phyloP scores from a whole-genome alignment of 306 rosid species.

The Cicer pinnatifidum region DNA sequence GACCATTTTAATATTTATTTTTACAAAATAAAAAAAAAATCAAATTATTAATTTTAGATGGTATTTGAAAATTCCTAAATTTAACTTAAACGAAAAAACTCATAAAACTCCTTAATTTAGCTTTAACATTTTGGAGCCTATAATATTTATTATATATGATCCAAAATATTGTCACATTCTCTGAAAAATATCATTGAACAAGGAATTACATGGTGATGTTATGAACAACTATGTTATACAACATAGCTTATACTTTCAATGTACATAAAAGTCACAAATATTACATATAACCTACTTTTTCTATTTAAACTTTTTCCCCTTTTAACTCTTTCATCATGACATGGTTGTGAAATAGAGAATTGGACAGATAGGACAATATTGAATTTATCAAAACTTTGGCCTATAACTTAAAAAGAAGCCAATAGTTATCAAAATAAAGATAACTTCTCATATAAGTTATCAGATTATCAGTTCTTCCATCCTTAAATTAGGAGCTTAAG shows the following conservation, averaged over 20 bases:
- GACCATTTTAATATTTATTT: too few species aligned
- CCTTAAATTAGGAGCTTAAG: conserved; percentile 46
- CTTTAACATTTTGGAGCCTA: not conserved
- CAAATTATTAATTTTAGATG: too few species aligned
- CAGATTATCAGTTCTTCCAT: conserved; percentile 26
- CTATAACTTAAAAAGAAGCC: conserved; percentile 44
- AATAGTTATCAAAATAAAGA: conserved; percentile 35
- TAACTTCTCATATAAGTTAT: conserved; percentile 12
- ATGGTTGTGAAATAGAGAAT: conserved; percentile 28
- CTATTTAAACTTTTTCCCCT: conserved; percentile 22
- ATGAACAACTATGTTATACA: conserved; percentile 34
- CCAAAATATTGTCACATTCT: conserved; percentile 27
- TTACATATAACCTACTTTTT: not conserved
- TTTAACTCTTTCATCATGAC: not conserved
- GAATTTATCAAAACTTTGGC: conserved; percentile 55
- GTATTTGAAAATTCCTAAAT: too few species aligned
- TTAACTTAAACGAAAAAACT: too few species aligned
- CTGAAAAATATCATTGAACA: conserved; percentile 25
- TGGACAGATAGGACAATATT: conserved; percentile 30
- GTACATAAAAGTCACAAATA: conserved; percentile 59
- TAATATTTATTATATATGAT: conserved; percentile 20
- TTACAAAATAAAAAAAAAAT: too few species aligned
- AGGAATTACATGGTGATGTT: conserved; percentile 17
- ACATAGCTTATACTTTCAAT: conserved; percentile 47
- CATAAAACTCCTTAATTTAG: too few species aligned